Base-by-base conservation (phyloP, 768 basidiomycete species). In the Tylopilus intermedius region DNA sequence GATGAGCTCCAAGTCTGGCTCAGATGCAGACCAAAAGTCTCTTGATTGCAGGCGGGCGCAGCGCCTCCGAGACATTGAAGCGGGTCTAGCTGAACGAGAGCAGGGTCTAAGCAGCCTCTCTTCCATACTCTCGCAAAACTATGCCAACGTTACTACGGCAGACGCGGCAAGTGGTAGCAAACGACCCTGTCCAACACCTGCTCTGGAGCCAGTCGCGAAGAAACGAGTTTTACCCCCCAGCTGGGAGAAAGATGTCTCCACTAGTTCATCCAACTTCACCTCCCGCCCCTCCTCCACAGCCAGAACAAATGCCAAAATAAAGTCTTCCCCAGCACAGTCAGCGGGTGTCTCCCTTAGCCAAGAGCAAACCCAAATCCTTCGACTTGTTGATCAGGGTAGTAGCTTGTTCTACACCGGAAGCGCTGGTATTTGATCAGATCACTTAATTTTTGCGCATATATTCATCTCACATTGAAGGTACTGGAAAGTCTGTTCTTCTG, bases 351-450 rank as follows among this genome's bases (percentile, higher is more conserved):
- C 81, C 57, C 75, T 98, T 53, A 95, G 93, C 68, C 71, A 79
- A 54, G 94, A 98, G 64, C 96, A 99, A 70, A 83, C 75, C 47
- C 80, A 86, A 54, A 90, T 99, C 45, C 72, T 96, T 55, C 77
- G 80, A 53, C 75, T 96, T 33, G 94, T 94, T 1, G 73, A 84
- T 32, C 74, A 80, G 11, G 83, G 82, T 3, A 68, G 83, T 43
- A 95, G 84, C 61, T 63, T 98, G 29, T 99, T 99, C 64, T 99
- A 97, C 68, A 99, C 95, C 2, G 96, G 96, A 26, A 92, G 90
- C 74, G 96, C 96, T 54, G 95, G 94, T 96, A 57, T 58, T 84
- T 70, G 29, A 44, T 44, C 40, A 32, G 35, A 14, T 39, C 15
- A 45, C 41, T 51, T 57, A 15, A 50, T 54, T 39, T 51, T 35